phyloP scores from a whole-genome alignment of 352 stramenopile species.

The Globisporangium lucens region DNA sequence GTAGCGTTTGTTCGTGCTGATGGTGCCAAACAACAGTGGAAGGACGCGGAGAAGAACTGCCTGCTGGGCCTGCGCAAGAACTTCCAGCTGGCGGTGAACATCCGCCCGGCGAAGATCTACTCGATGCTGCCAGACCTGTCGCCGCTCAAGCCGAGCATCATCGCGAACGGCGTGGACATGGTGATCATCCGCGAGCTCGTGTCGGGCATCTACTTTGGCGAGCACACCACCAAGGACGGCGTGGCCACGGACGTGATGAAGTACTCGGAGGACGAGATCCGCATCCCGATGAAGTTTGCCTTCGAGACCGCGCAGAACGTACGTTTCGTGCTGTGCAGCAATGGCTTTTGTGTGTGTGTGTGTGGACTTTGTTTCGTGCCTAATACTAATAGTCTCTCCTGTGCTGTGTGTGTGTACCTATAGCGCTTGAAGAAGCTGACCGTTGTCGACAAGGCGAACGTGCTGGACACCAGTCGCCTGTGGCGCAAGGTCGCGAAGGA shows the following conservation, averaged over 20 bases:
- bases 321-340: slow-evolving; percentile 16
- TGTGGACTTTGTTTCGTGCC: not conserved
- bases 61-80: slow-evolving; percentile 97
- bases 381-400: not conserved
- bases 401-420: slow-evolving; percentile 12
- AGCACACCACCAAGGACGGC: slow-evolving; percentile 69
- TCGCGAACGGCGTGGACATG: slow-evolving; percentile 96
- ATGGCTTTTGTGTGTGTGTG: not conserved
- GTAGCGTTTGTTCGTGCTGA: not conserved
- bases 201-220: slow-evolving; percentile 99
- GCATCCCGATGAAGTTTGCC: slow-evolving; percentile 80
- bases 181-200: slow-evolving; percentile 98
- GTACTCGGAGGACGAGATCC: slow-evolving; percentile 94
- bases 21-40: slow-evolving; percentile 42
- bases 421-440: slow-evolving; percentile 94
- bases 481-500: slow-evolving; percentile 93
- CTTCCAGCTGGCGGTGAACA: slow-evolving; percentile 97
- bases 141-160: slow-evolving; percentile 96
- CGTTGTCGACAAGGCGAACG: slow-evolving; percentile 99
- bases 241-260: slow-evolving; percentile 95
- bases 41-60: slow-evolving; percentile 93
- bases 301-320: slow-evolving; percentile 82
- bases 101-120: slow-evolving; percentile 98
- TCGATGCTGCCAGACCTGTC: slow-evolving; percentile 96
- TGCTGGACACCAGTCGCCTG: slow-evolving; percentile 94